phyloP scores from a whole-genome alignment of 1,284 basidiomycete genomes.

The Cerrena zonata region DNA sequence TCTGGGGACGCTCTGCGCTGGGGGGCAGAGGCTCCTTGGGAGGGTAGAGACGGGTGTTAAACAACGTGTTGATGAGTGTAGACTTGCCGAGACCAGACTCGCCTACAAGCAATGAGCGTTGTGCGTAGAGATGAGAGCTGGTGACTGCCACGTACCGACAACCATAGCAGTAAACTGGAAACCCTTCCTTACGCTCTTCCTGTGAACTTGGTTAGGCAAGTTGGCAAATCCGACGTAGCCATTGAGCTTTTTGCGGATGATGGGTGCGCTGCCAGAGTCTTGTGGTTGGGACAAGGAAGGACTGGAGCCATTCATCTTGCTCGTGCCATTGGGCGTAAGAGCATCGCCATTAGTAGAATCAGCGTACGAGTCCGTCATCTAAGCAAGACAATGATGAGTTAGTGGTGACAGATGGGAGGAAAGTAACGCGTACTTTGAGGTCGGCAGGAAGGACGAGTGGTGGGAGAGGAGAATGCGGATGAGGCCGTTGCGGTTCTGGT shows the following conservation, averaged over 20 bases:
- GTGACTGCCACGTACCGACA: slow-evolving; percentile 68
- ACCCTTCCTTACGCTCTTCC: slow-evolving; percentile 91
- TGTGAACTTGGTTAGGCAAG: slow-evolving; percentile 94
- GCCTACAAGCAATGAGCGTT: slow-evolving; percentile 45
- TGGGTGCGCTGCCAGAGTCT: slow-evolving; percentile 43
- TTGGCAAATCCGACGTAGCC: slow-evolving; percentile 89
- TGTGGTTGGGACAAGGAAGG: slow-evolving; percentile 43
- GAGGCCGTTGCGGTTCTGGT: slow-evolving; percentile 16
- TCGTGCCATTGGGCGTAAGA: slow-evolving; percentile 45
- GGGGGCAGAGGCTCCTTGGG: slow-evolving; percentile 80
- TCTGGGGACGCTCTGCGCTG: slow-evolving; percentile 81
- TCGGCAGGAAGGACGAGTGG: slow-evolving; percentile 25
- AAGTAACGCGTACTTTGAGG: slow-evolving; percentile 26
- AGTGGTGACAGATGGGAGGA: slow-evolving; percentile 16
- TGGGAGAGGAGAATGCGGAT: slow-evolving; percentile 11
- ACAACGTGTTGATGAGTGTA: slow-evolving; percentile 94
- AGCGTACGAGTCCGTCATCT: slow-evolving; percentile 71
- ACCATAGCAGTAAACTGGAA: slow-evolving; percentile 98
- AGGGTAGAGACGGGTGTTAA: slow-evolving; percentile 90
- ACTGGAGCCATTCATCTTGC: slow-evolving; percentile 42
- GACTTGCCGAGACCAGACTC: slow-evolving; percentile 97
- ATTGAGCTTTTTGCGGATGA: slow-evolving; percentile 87
- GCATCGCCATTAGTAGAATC: slow-evolving; percentile 61
- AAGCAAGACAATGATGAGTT: slow-evolving; percentile 20
- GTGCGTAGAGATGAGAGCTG: slow-evolving; percentile 19